Conservation (phyloP, 306 rosid species). For the Fragaria iinumae region DNA sequence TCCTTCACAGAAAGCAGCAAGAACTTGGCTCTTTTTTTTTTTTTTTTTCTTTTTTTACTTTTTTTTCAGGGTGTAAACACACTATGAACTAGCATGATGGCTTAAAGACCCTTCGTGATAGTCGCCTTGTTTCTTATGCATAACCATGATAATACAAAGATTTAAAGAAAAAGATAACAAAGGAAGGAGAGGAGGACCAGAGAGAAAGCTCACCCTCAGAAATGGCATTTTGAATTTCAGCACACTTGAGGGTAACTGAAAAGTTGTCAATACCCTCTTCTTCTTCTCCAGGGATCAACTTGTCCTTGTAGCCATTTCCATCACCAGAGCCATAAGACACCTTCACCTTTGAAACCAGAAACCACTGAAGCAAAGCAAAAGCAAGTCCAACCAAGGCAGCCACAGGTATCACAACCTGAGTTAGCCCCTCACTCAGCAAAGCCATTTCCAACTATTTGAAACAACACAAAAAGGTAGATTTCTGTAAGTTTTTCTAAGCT, state of each 20-base stretch:
- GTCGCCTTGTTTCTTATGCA: neutral
- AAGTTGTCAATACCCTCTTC: slow-evolving; percentile 47
- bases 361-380: slow-evolving; percentile 68
- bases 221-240: slow-evolving; percentile 65
- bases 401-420: slow-evolving; percentile 56
- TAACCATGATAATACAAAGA: neutral
- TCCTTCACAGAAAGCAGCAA: slow-evolving; percentile 14
- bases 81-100: neutral
- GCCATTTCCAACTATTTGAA: slow-evolving; percentile 40
- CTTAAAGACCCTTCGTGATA: neutral
- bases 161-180: neutral
- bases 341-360: slow-evolving; percentile 51
- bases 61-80: neutral
- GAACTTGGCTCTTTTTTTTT: neutral
- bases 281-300: slow-evolving; percentile 42
- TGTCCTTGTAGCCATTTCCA: slow-evolving; percentile 30
- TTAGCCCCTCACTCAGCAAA: slow-evolving; percentile 47
- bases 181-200: neutral
- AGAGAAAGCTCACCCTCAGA: slow-evolving; percentile 50
- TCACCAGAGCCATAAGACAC: slow-evolving; percentile 33
- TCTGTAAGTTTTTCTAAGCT: neutral
- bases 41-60: too few relatives aligned
- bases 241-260: slow-evolving; percentile 52
- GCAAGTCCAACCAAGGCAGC: slow-evolving; percentile 56
- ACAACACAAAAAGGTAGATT: slow-evolving; percentile 1